Base-by-base conservation (phyloP, 1,284 basidiomycete species). In the Leucocoprinus gongylophorus region DNA sequence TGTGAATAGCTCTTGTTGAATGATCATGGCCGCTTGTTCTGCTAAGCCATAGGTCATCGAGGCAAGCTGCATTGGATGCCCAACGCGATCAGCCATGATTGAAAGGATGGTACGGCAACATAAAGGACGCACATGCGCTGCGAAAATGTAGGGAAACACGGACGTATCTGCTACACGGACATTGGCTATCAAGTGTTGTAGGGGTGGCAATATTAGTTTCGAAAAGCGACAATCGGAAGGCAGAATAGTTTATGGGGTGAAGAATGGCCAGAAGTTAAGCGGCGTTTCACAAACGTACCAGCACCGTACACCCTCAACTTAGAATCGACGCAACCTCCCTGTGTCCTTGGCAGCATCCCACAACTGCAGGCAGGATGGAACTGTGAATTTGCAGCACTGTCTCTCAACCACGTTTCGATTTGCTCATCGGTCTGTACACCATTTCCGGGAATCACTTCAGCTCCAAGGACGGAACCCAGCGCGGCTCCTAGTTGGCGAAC, bases 31-130 rank as follows among this genome's bases (percentile, higher is more conserved):
- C 0, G 78, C 84, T 63, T 79, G 79, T 66, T 89, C 85, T 4
- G 83, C 85, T 43, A 88, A 69, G 26, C 83, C 88, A 62, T 85
- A 91, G 2, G 79, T 76, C 3, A 80, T 71, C 15, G 78, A 74
- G 66, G 76, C 68, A 55, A 78, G 64, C 71, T 81, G 40, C n/a
- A 20, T 32, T n/a, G 33, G 4, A 20, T 9, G 33, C 20, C n/a
- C n/a, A n/a, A n/a, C n/a, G n/a, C n/a, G n/a, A n/a, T 46, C 20
- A 39, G 13, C 30, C 33, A 21, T 17, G n/a, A 17, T 17, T 21
- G 39, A 40, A 49, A 6, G 28, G 38, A 30, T 46, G 46, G 20
- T 2, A 64, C 10, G 58, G 54, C 32, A 23, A 9, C 32, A 10
- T 7, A 53, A 46, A 35, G 30, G 29, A 68, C 73, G 51, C 59